Conservation (phyloP, 345 rosid genomes). For the Acer saccharum region DNA sequence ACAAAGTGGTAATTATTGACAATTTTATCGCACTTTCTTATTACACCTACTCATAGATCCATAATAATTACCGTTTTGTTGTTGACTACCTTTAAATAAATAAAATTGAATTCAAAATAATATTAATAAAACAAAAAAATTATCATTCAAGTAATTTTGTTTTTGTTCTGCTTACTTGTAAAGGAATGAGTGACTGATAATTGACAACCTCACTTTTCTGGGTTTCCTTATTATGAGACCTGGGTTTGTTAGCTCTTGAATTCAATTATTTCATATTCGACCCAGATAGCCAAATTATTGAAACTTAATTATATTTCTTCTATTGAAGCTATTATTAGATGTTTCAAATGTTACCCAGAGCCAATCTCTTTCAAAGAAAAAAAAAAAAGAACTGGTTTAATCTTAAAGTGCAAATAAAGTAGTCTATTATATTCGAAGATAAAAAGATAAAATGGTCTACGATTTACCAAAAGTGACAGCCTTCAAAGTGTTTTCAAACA, state of each 20-base stretch:
- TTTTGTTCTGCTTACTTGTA: no score
- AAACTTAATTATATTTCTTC: background rate
- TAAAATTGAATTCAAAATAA: background rate
- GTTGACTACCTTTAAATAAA: background rate
- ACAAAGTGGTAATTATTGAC: background rate
- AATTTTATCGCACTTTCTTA: background rate
- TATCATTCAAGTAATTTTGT: no score
- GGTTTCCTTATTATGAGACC: background rate
- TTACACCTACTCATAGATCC: background rate
- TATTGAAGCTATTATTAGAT: no score
- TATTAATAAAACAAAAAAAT: no score
- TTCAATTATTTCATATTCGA: background rate
- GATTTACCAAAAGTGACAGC: no score
- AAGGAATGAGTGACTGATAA: no score
- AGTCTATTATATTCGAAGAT: background rate
- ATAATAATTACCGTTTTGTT: background rate
- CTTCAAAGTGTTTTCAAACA: no score
- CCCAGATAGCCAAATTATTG: background rate
- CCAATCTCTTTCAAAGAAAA: background rate
- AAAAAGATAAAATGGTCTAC: no score
- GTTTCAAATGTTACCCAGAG: background rate
- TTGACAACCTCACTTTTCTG: no score
- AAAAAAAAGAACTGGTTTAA: background rate
- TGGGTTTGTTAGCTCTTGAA: background rate
- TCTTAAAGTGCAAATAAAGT: background rate